Base-by-base conservation (phyloP, 108 stramenopile species). In the Chaetoceros tenuissimus region DNA sequence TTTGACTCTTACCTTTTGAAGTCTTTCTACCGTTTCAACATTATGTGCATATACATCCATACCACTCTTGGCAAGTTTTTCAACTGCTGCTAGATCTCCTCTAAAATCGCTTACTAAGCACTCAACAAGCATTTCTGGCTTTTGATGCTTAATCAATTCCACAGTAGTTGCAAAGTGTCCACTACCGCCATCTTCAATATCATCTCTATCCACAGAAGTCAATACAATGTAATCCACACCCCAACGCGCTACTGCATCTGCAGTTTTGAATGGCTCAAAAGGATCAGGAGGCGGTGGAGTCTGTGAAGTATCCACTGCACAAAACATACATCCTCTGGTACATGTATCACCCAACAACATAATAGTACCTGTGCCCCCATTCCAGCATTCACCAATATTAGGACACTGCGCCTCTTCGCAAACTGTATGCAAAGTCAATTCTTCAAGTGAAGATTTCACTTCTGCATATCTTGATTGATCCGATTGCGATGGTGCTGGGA, bases 321-420 rank as follows among this genome's bases (percentile, higher is more conserved):
- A 99, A 66, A 99, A 99, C 72, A 85, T 81, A 72, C 99, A 99
- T 7, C 97, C 99, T 13, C 99, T 69, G 3, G 97, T 98, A 64
- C 97, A 99, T 0, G 96, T 97, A 65, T 99, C 98, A 3, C 98
- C 99, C 75, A 99, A 60, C 21, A 99, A 67, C 99, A 99, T 99
- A 57, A 99, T 97, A 0, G 99, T 99, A 17, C 95, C 99, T 1
- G 96, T 98, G 7, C 96, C 99, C 5, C 99, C 99, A 70, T 87
- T 90, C 99, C 99, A 99, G 62, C 99, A 99, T 70, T 99, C 99
- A 40, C 99, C 99, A 54, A 98, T 92, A 75, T 99, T 99, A 28
- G 99, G 99, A 66, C 99, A 99, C 59, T 87, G 89, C 31, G 99
- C 99, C 60, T 98, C 96, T 63, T 97, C 97, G 69, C 97, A 98